A percentile compares a stretch with the other conserved stretches of the same genome.
Conservation (phyloP, 352 stramenopile species). For the Plasmopara halstedii region DNA sequence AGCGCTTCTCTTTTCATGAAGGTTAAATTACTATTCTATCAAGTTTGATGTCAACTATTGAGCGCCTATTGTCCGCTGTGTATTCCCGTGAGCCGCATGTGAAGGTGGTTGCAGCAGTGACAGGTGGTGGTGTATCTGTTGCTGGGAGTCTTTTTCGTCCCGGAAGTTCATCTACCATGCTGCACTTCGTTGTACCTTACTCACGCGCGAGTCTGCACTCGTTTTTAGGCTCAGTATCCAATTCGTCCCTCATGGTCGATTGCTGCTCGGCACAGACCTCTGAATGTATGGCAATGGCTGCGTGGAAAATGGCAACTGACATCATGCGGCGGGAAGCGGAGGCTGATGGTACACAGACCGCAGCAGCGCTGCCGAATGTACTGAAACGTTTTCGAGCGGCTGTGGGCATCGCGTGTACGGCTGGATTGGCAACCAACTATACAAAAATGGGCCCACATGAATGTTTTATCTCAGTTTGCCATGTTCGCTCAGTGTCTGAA, state of each 20-base stretch:
- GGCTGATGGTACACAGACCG: conserved; percentile 13
- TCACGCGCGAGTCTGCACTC: conserved; percentile 46
- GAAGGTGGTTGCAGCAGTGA: conserved; percentile 52
- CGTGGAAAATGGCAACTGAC: conserved; percentile 37
- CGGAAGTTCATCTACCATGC: conserved; percentile 63
- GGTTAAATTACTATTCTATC: no score
- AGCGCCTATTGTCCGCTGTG: conserved; percentile 47
- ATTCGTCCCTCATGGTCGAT: conserved; percentile 10
- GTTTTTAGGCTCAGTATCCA: conserved; percentile 28
- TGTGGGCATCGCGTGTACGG: conserved; percentile 66
- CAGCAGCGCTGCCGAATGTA: conserved; percentile 15
- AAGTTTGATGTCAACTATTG: conserved; percentile 12
- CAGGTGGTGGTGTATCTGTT: conserved; percentile 42
- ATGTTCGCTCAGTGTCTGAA: conserved; percentile 5
- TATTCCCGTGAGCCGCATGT: conserved; percentile 40
- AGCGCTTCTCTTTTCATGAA: no score
- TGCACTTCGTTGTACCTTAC: conserved; percentile 64
- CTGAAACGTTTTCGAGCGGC: conserved; percentile 29
- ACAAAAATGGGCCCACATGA: conserved; percentile 53
- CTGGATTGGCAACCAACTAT: conserved; percentile 56
- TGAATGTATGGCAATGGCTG: conserved; percentile 51
- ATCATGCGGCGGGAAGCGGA: conserved; percentile 29
- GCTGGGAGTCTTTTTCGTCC: conserved; percentile 40
- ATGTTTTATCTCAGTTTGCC: conserved; percentile 62
- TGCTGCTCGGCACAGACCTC: conserved; percentile 59